A percentile compares a stretch with the other conserved stretches of the same genome.
Evolutionary conservation across 2,329 filamentous ascomycete species (phyloP).

Genomic region (Nigrograna mackinnonii): DNA sequence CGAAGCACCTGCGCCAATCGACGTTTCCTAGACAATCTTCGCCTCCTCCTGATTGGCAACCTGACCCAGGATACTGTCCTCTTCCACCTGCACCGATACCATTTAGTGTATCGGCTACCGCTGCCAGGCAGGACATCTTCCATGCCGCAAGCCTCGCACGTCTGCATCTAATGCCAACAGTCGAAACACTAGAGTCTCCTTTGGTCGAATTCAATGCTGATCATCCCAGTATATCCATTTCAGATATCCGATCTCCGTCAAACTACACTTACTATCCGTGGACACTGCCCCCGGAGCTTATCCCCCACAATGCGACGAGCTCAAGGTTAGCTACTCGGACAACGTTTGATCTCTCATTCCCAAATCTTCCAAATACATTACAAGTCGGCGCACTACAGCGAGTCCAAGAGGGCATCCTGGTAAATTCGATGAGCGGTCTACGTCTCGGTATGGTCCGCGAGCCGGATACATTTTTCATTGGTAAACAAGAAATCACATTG

Average conservation of each 20-base stretch:
- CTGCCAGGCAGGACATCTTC: slow-evolving; percentile 80
- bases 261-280: slow-evolving; percentile 91
- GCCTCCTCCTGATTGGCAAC: slow-evolving; percentile 14
- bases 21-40: slow-evolving; percentile 5
- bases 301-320: slow-evolving; percentile 79
- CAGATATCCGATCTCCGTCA: slow-evolving; percentile 62
- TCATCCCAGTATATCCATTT: slow-evolving; percentile 59
- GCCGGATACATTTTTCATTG: slow-evolving; percentile 44
- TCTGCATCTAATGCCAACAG: slow-evolving; percentile 71
- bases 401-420: slow-evolving; percentile 60
- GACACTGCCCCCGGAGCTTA: slow-evolving; percentile 78
- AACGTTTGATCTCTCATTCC: slow-evolving; percentile 72
- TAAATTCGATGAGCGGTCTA: slow-evolving; percentile 64
- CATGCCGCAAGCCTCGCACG: slow-evolving; percentile 86
- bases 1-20: slow-evolving; percentile 45
- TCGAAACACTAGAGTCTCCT: slow-evolving; percentile 60
- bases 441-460: slow-evolving; percentile 71
- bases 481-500: slow-evolving; percentile 32
- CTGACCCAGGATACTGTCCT: slow-evolving; percentile 64
- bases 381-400: slow-evolving; percentile 58
- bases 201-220: slow-evolving; percentile 56
- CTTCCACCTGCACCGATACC: slow-evolving; percentile 61
- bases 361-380: slow-evolving; percentile 55
- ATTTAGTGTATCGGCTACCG: slow-evolving; percentile 77
- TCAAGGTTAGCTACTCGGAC: slow-evolving; percentile 70